These are phyloP conservation scores for Alternaria postmessia DNA, from an alignment of 2,329 filamentous ascomycete genomes.

Conservation along the genomic window DNA sequence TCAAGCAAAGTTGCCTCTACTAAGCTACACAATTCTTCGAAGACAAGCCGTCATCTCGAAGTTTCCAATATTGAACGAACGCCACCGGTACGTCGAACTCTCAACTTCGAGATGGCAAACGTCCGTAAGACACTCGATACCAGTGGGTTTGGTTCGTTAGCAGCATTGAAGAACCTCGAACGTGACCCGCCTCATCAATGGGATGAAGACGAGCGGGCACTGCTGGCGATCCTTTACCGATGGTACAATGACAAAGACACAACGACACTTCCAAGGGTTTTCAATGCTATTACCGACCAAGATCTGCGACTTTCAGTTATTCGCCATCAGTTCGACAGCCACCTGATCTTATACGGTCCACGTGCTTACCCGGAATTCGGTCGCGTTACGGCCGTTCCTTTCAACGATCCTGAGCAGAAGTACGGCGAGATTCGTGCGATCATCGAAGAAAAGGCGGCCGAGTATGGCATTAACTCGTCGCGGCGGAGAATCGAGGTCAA, in stretches of 20 bases:
- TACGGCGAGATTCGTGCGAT: conserved; percentile 8
- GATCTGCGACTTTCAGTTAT: neutral
- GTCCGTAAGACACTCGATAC: neutral
- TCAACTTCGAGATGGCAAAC: neutral
- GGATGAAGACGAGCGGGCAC: conserved; percentile 12
- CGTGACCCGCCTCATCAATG: conserved; percentile 1
- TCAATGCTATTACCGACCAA: conserved; percentile 18
- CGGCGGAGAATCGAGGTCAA: neutral
- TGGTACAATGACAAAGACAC: conserved; percentile 5
- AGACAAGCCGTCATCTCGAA: neutral
- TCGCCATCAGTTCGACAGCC: conserved; percentile 9
- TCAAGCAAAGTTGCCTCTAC: no score
- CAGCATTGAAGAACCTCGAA: neutral
- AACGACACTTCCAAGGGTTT: conserved; percentile 2
- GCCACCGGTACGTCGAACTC: neutral
- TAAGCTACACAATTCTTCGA: neutral
- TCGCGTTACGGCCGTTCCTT: conserved; percentile 7
- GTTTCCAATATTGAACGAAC: rapidly evolving
- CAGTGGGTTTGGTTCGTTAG: neutral
- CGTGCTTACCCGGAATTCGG: conserved; percentile 10
- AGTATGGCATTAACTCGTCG: neutral
- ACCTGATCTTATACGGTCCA: conserved; percentile 14
- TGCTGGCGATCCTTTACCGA: conserved; percentile 15
- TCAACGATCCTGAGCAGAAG: conserved; percentile 12
- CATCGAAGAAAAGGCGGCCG: conserved; percentile 10